phyloP scores from a whole-genome alignment of 805 yeast species.

The Metschnikowia orientalis region DNA sequence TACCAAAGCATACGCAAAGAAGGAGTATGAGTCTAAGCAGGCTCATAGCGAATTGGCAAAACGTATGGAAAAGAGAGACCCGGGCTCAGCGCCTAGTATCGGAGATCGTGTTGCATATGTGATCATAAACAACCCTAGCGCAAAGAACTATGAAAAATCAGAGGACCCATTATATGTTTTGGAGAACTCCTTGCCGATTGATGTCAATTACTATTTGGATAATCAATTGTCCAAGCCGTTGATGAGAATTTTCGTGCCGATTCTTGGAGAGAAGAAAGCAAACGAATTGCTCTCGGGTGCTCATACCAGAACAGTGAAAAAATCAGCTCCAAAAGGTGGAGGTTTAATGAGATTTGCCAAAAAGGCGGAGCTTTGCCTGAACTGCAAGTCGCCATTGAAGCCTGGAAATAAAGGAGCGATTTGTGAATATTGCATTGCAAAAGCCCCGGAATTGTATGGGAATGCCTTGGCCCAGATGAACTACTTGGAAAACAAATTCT shows the following conservation, averaged over 20 bases:
- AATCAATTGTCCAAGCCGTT: constrained; percentile 92
- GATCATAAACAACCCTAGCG: constrained; percentile 71
- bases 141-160: constrained; percentile 89
- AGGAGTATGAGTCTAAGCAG: constrained; percentile 92
- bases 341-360: constrained; percentile 90
- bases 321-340: constrained; percentile 73
- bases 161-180: constrained; percentile 94
- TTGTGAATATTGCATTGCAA: constrained; percentile 75
- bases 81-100: constrained; percentile 93
- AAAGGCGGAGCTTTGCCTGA: constrained; percentile 82
- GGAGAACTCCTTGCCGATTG: constrained; percentile 89
- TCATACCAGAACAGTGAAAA: constrained; percentile 74
- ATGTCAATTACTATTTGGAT: constrained; percentile 87
- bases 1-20: constrained; percentile 83
- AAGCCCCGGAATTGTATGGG: constrained; percentile 67
- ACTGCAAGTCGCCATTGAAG: constrained; percentile 78
- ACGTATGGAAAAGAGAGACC: constrained; percentile 92
- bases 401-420: constrained; percentile 60
- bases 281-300: constrained; percentile 76
- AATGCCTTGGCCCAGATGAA: constrained; percentile 76
- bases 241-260: constrained; percentile 91
- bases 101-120: constrained; percentile 99
- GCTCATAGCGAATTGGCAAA: constrained; percentile 97
- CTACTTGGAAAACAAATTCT: constrained; percentile 73
- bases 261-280: constrained; percentile 80